Percentiles rank a stretch among this genome's conserved stretches.
These are phyloP conservation scores for Boletus pseudopeckii DNA, from an alignment of 768 basidiomycete genomes.

Conservation along the genomic window DNA sequence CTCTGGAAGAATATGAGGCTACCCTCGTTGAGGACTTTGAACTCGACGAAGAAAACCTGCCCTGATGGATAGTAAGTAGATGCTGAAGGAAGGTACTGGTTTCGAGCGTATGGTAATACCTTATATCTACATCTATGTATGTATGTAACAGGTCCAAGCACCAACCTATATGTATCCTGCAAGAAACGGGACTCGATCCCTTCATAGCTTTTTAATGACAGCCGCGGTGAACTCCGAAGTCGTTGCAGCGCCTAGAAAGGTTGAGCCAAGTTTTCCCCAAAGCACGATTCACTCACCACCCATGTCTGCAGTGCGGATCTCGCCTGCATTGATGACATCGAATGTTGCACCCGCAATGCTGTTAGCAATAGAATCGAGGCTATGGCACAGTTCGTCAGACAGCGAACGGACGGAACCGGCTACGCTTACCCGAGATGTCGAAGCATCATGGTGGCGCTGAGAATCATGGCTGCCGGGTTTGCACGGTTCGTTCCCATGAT, in stretches of 20 bases:
- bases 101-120: conserved; percentile 9
- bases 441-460: conserved; percentile 97
- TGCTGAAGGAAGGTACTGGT: conserved; percentile 17
- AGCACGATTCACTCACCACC: conserved; percentile 57
- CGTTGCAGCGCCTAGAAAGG: conserved; percentile 65
- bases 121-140: conserved; percentile 28
- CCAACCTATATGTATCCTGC: not conserved
- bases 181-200: not conserved
- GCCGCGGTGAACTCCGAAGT: conserved; percentile 95
- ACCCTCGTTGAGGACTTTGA: conserved; percentile 44
- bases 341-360: conserved; percentile 90
- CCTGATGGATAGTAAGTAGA: conserved; percentile 1
- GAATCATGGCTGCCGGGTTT: conserved; percentile 97
- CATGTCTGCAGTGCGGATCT: conserved; percentile 93
- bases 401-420: conserved; percentile 11
- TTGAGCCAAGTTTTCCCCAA: conserved; percentile 5
- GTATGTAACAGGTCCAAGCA: conserved; percentile 20
- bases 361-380: conserved; percentile 91
- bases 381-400: conserved; percentile 28
- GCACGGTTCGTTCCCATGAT: conserved; percentile 96
- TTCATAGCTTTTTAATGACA: conserved; percentile 76
- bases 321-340: conserved; percentile 84
- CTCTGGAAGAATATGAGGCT: conserved; percentile 54
- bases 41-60: conserved; percentile 42
- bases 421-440: conserved; percentile 82